These are phyloP conservation scores for Piloderma croceum DNA, from an alignment of 768 basidiomycete species.

Conservation along the genomic window DNA sequence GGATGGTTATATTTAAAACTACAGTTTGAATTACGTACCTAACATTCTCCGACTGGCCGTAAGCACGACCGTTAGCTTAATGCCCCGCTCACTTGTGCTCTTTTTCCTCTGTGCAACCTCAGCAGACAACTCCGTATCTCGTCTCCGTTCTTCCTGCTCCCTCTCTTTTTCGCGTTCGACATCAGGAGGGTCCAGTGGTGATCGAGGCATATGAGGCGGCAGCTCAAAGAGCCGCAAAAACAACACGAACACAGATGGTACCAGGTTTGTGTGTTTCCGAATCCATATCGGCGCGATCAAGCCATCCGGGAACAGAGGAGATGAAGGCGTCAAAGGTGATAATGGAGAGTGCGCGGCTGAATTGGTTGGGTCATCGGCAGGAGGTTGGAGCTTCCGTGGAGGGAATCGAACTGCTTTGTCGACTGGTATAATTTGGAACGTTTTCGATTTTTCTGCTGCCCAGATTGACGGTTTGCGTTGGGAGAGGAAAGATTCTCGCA, in stretches of 20 bases:
- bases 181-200: constrained; percentile 52
- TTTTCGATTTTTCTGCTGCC: constrained; percentile 64
- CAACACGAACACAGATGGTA: constrained; percentile 91
- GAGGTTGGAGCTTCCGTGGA: constrained; percentile 65
- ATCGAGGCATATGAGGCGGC: constrained; percentile 37
- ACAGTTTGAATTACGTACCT: constrained; percentile 44
- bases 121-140: constrained; percentile 71
- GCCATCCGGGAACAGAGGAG: constrained; percentile 91
- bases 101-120: constrained; percentile 81
- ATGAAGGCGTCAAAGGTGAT: constrained; percentile 85
- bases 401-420: constrained; percentile 84
- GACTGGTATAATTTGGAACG: constrained; percentile 81
- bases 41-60: constrained; percentile 85
- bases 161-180: constrained; percentile 50
- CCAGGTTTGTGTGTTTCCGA: constrained; percentile 85
- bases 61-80: constrained; percentile 92
- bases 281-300: constrained; percentile 98
- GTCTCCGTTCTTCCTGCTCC: constrained; percentile 61
- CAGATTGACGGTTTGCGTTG: constrained; percentile 65
- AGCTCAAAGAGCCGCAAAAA: constrained; percentile 81
- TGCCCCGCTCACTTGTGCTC: constrained; percentile 72
- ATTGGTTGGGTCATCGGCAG: constrained; percentile 53
- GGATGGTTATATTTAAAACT: background rate
- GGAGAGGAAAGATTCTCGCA: constrained; percentile 62
- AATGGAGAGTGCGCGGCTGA: constrained; percentile 76